Conservation (phyloP, 176 grass and related monocot genomes). For the Triticum dicoccoides region DNA sequence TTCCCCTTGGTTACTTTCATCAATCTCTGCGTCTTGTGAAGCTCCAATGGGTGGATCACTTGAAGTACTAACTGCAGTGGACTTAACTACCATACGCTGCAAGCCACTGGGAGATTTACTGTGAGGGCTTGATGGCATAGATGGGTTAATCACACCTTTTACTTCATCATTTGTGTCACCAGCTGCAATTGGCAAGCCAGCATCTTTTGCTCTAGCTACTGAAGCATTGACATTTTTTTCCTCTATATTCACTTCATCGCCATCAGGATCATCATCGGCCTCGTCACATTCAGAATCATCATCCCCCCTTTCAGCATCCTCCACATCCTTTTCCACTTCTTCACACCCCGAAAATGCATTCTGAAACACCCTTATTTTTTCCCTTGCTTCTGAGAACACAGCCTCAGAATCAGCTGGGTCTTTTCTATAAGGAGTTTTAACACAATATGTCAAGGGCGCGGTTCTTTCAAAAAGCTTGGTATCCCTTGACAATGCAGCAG, state of each 20-base stretch:
- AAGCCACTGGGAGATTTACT: slow-evolving; percentile 34
- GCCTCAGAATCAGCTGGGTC: slow-evolving; percentile 77
- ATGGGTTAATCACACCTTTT: slow-evolving; percentile 18
- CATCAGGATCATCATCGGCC: slow-evolving; percentile 79
- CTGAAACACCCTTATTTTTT: slow-evolving; percentile 91
- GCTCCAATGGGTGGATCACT: slow-evolving; percentile 29
- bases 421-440: slow-evolving; percentile 82
- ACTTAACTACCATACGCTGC: slow-evolving; percentile 34
- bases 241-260: slow-evolving; percentile 57
- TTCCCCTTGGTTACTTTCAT: slow-evolving; percentile 80
- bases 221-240: slow-evolving; percentile 47
- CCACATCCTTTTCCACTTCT: slow-evolving; percentile 70
- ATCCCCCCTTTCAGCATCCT: slow-evolving; percentile 77
- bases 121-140: slow-evolving; percentile 6
- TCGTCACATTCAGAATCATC: slow-evolving; percentile 91
- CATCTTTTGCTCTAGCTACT: slow-evolving; percentile 23
- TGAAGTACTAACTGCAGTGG: slow-evolving; percentile 37
- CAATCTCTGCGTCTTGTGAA: slow-evolving; percentile 62
- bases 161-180: slow-evolving; percentile 22
- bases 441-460: slow-evolving; percentile 93
- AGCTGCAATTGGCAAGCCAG: slow-evolving; percentile 5
- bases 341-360: slow-evolving; percentile 68
- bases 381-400: slow-evolving; percentile 63
- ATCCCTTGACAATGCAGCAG: slow-evolving; percentile 89
- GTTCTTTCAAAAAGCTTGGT: slow-evolving; percentile 94